Percentiles rank a stretch among this genome's conserved stretches.
phyloP scores from a whole-genome alignment of 2,329 filamentous ascomycete genomes.

The Ascochyta viciae-villosae region DNA sequence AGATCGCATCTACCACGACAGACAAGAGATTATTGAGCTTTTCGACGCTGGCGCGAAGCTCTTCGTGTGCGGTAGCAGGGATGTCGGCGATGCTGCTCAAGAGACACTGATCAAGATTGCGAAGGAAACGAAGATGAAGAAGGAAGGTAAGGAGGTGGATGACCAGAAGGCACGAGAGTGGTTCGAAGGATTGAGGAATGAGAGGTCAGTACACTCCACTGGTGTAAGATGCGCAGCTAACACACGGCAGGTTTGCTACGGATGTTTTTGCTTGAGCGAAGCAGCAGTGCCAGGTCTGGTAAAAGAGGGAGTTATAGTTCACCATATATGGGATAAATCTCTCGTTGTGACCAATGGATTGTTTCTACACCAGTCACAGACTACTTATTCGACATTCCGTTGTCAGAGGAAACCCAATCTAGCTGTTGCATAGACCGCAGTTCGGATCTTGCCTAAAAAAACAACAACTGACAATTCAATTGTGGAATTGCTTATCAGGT shows the following conservation, averaged over 20 bases:
- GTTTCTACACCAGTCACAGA: too few relatives aligned
- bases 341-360: too few relatives aligned
- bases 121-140: conserved; percentile 51
- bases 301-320: neutral
- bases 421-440: too few relatives aligned
- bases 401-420: too few relatives aligned
- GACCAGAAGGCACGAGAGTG: conserved; percentile 54
- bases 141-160: conserved; percentile 45
- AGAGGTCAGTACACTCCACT: conserved; percentile 33
- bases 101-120: conserved; percentile 53
- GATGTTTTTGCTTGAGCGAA: conserved; percentile 5
- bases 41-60: conserved; percentile 62
- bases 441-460: too few relatives aligned
- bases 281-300: too few relatives aligned
- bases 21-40: conserved; percentile 53
- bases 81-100: conserved; percentile 56
- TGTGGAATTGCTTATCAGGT: too few relatives aligned
- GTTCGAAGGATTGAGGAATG: conserved; percentile 55
- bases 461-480: too few relatives aligned
- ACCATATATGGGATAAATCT: too few relatives aligned
- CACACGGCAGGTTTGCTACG: neutral
- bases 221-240: neutral
- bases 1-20: conserved; percentile 59
- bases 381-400: too few relatives aligned
- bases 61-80: conserved; percentile 69